Base-by-base conservation (phyloP, 1,284 basidiomycete species). In the Cutaneotrichosporon sp. region DNA sequence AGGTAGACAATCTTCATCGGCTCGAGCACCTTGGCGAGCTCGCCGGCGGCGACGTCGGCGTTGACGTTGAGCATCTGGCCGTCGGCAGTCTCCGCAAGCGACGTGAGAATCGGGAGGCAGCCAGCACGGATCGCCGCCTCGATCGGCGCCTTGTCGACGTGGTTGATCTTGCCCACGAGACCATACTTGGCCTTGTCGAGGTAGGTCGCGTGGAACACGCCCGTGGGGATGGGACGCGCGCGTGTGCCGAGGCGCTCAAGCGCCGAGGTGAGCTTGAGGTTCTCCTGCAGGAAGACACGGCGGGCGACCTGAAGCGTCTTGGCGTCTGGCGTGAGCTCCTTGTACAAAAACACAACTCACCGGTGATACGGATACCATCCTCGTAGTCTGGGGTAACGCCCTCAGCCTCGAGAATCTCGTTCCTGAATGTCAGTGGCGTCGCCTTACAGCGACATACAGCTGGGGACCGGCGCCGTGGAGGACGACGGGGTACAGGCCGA, bases 1-100 rank as follows among this genome's bases (percentile, higher is more conserved):
- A 99, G 77, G 78, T 93, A 97, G 50, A 99, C 94, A 59, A 98
- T 97, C 80, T 98, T 99, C 79, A 93, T 84, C n/a, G 92, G 92
- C 56, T 97, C 92, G 41, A 97, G 80, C 68, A 96, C 92, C 77
- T 96, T 94, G 10, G 92, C 87, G 26, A 97, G 83, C 75, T 97
- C 92, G 46, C 91, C 92, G 3, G 93, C 92, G 13, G 92, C 93
- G 60, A 97, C 88, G 70, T 97, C 92, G 14, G 92, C 92, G 71
- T 97, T 97, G 72, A 97, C 92, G 68, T 97, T 97, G 58, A 97
- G 79, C 63, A 97, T 91, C 75, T 97, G 92, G 17, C 92, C 92
- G 39, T 93, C 88, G 39, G 84, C 80, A 30, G 87, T 87, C 76
- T 96, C 92, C 8, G 92, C 92, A 48, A 97, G 79, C 73, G 85